These are phyloP conservation scores for Ramaria rubella DNA, from an alignment of 768 basidiomycete genomes.

Conservation along the genomic window DNA sequence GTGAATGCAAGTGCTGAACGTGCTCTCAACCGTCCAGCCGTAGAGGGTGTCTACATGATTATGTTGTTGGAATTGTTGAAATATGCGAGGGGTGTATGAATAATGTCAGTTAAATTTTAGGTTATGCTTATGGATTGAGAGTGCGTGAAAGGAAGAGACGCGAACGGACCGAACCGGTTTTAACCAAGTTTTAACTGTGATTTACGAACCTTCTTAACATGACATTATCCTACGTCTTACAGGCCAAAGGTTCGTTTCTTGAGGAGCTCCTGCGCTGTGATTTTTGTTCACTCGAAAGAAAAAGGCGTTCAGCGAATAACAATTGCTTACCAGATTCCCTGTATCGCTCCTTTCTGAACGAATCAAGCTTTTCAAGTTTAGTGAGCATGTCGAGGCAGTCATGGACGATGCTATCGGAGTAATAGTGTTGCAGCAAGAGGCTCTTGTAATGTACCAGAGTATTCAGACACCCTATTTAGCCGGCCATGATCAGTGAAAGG, in stretches of 20 bases:
- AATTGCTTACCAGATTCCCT: constrained; percentile 41
- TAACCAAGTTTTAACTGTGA: no score
- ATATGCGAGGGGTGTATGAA: not conserved
- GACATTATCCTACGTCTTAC: no score
- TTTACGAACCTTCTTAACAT: no score
- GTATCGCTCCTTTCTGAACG: constrained; percentile 60
- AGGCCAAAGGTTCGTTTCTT: no score
- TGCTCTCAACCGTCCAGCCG: not conserved
- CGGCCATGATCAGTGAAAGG: not conserved
- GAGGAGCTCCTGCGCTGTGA: no score
- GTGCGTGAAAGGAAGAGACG: no score
- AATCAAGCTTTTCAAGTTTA: constrained; percentile 60
- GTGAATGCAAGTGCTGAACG: constrained; percentile 54
- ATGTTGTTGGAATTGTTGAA: not conserved
- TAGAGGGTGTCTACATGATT: constrained; percentile 1
- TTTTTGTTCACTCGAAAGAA: no score
- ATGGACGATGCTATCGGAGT: constrained; percentile 24
- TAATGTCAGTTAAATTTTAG: no score
- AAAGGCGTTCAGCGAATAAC: no score
- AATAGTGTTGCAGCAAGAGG: constrained; percentile 48
- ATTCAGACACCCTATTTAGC: constrained; percentile 84
- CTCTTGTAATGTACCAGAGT: constrained; percentile 80
- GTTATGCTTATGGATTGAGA: no score
- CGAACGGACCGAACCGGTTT: no score
- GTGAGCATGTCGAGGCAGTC: constrained; percentile 47